phyloP scores from a whole-genome alignment of 371 early-diverging fungal genomes.

The Saksenaea vasiformis region DNA sequence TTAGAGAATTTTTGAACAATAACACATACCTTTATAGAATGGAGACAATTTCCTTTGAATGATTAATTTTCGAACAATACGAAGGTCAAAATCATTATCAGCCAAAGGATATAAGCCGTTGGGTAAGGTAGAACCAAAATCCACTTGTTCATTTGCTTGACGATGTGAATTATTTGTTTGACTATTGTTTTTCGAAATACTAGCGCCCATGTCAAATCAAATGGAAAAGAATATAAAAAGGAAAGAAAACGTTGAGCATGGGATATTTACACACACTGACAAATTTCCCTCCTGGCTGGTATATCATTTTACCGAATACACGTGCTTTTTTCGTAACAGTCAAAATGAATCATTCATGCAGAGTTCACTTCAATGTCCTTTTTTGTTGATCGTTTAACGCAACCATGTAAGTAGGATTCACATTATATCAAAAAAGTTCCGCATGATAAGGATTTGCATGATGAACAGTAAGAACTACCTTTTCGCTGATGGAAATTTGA shows the following conservation, averaged over 20 bases:
- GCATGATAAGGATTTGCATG: too few relatives aligned
- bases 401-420: too few relatives aligned
- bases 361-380: too few relatives aligned
- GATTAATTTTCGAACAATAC: conserved; percentile 59
- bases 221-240: background rate
- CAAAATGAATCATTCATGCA: too few relatives aligned
- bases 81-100: conserved; percentile 69
- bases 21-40: conserved; percentile 9
- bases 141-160: conserved; percentile 33
- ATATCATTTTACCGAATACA: too few relatives aligned
- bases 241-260: background rate
- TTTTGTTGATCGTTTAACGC: too few relatives aligned
- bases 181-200: background rate
- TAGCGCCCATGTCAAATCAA: conserved; percentile 16
- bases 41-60: conserved; percentile 10
- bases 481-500: too few relatives aligned
- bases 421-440: too few relatives aligned
- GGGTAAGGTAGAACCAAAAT: conserved; percentile 61
- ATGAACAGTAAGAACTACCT: too few relatives aligned
- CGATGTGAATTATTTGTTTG: background rate
- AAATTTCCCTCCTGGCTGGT: too few relatives aligned
- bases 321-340: too few relatives aligned
- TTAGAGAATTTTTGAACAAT: background rate
- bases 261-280: too few relatives aligned
- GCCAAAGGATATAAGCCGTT: conserved; percentile 62